These are phyloP conservation scores for Curvularia hawaiiensis DNA, from an alignment of 2,329 filamentous ascomycete species.

Conservation along the genomic window DNA sequence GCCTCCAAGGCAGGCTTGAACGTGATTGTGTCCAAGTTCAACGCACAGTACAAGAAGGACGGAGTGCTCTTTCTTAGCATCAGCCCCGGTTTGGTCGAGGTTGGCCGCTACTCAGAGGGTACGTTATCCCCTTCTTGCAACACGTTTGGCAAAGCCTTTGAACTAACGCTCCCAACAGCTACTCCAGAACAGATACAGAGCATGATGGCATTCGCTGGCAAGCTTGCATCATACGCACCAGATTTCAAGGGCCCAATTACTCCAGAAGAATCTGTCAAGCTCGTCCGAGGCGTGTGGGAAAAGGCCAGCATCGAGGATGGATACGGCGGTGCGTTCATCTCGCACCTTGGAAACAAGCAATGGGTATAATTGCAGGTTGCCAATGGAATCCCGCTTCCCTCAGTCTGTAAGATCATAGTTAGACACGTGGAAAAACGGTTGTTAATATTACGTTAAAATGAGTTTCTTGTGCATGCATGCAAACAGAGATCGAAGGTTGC, in stretches of 20 bases:
- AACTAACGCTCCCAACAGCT: slow-evolving; percentile 1
- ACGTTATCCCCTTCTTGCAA: not conserved
- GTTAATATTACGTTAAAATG: not conserved
- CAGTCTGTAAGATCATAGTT: not conserved
- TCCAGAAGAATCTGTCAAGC: slow-evolving; percentile 17
- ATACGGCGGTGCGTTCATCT: slow-evolving; percentile 21
- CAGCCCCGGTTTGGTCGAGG: slow-evolving; percentile 28
- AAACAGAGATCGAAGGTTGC: not conserved
- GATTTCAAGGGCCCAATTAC: slow-evolving; percentile 21
- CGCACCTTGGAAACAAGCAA: slow-evolving; percentile 20
- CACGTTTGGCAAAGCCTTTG: not conserved
- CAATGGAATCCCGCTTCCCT: not conserved
- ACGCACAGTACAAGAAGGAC: slow-evolving; percentile 36
- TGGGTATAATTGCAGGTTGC: not conserved
- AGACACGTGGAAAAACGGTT: not conserved
- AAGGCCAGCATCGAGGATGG: slow-evolving; percentile 21
- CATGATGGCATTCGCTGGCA: not conserved
- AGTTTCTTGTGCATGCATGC: not conserved
- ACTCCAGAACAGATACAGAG: slow-evolving; percentile 3
- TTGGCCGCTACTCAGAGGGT: slow-evolving; percentile 18
- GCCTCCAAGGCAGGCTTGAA: slow-evolving; percentile 51
- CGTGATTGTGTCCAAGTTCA: slow-evolving; percentile 50
- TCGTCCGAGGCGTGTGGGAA: slow-evolving; percentile 14
- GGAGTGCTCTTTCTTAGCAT: slow-evolving; percentile 31
- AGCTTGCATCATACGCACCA: slow-evolving; percentile 15